Conservation (phyloP, 805 yeast genomes). For the Kodamaea fukazawae region DNA sequence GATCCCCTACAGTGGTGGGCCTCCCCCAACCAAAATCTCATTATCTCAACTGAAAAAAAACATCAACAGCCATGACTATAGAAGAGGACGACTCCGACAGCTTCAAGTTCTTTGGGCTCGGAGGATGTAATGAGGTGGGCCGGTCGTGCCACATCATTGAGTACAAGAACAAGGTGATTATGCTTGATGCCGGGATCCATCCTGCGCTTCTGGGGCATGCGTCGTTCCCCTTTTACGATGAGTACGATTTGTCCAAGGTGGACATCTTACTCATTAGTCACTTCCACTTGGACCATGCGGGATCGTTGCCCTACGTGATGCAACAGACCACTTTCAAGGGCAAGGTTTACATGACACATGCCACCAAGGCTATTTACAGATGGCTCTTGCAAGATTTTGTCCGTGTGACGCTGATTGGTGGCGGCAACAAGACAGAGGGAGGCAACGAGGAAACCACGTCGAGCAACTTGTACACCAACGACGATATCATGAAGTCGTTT, state of each 20-base stretch:
- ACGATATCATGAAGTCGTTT: slow-evolving; percentile 82
- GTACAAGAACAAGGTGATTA: slow-evolving; percentile 89
- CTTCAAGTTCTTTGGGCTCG: slow-evolving; percentile 77
- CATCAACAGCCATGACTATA: not conserved
- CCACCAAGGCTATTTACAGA: slow-evolving; percentile 95
- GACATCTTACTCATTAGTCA: slow-evolving; percentile 88
- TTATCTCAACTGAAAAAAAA: slow-evolving; percentile 1
- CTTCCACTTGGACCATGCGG: slow-evolving; percentile 97
- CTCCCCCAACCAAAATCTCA: not conserved
- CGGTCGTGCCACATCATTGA: slow-evolving; percentile 91
- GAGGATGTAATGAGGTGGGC: slow-evolving; percentile 99
- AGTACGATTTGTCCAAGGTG: slow-evolving; percentile 82
- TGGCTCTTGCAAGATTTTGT: slow-evolving; percentile 96
- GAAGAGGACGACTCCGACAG: slow-evolving; percentile 32
- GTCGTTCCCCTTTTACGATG: slow-evolving; percentile 93
- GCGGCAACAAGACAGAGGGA: slow-evolving; percentile 35
- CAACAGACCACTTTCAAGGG: slow-evolving; percentile 94
- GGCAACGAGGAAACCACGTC: slow-evolving; percentile 20
- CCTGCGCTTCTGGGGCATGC: slow-evolving; percentile 91
- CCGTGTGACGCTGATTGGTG: slow-evolving; percentile 69
- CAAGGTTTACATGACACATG: slow-evolving; percentile 97
- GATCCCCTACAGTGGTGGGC: no score
- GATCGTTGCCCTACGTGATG: slow-evolving; percentile 96
- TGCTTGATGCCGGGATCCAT: slow-evolving; percentile 98
- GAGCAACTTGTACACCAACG: slow-evolving; percentile 76